Conservation (phyloP, 2,329 filamentous ascomycete species). For the Xylaria sp. region DNA sequence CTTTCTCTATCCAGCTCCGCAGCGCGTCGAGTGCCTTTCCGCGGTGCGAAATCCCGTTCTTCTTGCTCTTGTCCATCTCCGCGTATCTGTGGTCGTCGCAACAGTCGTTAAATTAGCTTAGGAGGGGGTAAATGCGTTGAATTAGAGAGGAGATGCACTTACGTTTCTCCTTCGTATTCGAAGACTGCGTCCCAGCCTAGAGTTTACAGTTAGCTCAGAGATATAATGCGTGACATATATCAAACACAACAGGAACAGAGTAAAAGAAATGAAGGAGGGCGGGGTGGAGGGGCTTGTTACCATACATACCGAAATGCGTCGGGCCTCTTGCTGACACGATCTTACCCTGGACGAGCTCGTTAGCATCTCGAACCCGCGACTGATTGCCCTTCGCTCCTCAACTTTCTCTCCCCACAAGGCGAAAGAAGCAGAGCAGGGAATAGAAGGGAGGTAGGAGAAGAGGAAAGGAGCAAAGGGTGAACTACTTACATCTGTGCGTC, state of each 20-base stretch:
- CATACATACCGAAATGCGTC: slow-evolving; percentile 78
- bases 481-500: slow-evolving; percentile 77
- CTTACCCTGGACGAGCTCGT: slow-evolving; percentile 62
- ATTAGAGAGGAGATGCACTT: slow-evolving; percentile 46
- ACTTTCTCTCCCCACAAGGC: neutral
- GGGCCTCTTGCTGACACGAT: slow-evolving; percentile 88
- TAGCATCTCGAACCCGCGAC: neutral
- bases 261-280: no score
- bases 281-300: slow-evolving; percentile 1
- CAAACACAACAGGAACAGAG: no score
- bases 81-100: slow-evolving; percentile 69
- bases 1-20: slow-evolving; percentile 77
- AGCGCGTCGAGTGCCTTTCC: slow-evolving; percentile 88
- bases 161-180: slow-evolving; percentile 90
- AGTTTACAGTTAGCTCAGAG: slow-evolving; percentile 8
- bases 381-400: neutral
- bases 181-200: slow-evolving; percentile 96
- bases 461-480: neutral
- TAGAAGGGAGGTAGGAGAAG: neutral
- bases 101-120: neutral
- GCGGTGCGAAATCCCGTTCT: slow-evolving; percentile 95
- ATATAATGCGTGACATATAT: neutral
- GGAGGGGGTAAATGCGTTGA: no score
- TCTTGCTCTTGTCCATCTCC: slow-evolving; percentile 89
- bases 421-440: neutral